Evolutionary conservation across 164 flowering plant genomes (phyloP).

Genomic region (Stephania cephalantha): DNA sequence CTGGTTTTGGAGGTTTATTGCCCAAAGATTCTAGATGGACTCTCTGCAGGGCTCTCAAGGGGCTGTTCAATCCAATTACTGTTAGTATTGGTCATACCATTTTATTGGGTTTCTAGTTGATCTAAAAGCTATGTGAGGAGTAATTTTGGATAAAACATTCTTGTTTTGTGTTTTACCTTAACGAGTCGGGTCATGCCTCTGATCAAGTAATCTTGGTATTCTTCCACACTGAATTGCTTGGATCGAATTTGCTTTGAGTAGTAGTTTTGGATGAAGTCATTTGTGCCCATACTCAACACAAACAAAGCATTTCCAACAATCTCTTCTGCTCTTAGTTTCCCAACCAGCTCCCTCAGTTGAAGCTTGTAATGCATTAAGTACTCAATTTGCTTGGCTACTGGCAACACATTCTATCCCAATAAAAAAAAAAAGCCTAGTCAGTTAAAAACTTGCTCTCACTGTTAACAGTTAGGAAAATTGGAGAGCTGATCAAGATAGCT

Average conservation of each 20-base stretch:
- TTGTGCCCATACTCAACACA: conserved; percentile 58
- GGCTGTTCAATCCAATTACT: too few relatives aligned
- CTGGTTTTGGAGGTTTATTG: too few relatives aligned
- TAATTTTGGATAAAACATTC: too few relatives aligned
- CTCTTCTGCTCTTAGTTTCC: conserved; percentile 27
- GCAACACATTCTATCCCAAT: conserved; percentile 39
- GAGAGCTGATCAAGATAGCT: not conserved
- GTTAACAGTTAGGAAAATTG: not conserved
- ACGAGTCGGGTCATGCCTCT: conserved; percentile 28
- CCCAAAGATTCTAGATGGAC: too few relatives aligned
- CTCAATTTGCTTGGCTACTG: conserved; percentile 44
- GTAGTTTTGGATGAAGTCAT: conserved; percentile 68
- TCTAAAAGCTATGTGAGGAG: too few relatives aligned
- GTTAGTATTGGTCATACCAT: too few relatives aligned
- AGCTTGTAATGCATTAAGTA: conserved; percentile 52
- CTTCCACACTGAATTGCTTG: conserved; percentile 33
- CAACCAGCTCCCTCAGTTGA: conserved; percentile 30
- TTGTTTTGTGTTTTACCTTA: conserved; percentile 25
- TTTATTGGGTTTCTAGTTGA: too few relatives aligned
- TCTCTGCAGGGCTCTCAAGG: too few relatives aligned
- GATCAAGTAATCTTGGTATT: conserved; percentile 38
- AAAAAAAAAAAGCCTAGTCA: not conserved
- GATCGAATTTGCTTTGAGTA: conserved; percentile 39
- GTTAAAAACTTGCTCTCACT: not conserved
- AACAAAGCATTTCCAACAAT: conserved; percentile 29